Base-by-base conservation (phyloP, 2,329 filamentous ascomycete genomes). In the Diaporthe eres region DNA sequence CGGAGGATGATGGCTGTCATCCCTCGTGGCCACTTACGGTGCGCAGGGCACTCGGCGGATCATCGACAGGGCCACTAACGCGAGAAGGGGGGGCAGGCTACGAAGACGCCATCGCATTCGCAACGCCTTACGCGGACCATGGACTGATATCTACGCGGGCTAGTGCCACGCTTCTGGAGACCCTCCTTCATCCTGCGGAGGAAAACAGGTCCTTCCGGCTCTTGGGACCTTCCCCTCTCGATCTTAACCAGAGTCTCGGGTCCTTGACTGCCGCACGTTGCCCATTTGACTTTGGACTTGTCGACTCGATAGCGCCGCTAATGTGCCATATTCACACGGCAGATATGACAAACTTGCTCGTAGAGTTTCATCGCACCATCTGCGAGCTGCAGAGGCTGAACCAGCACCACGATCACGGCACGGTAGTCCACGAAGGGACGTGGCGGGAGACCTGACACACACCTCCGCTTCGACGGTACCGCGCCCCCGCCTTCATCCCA, bases 221-320 rank as follows among this genome's bases (percentile, higher is more conserved):
- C 65, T 65, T 73, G 71, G 60, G 44, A 61, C 67, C 49, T 76
- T 51, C 72, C 75, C 71, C 58, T 68, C 75, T 61, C 49, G 67
- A 65, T 42, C 72, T 44, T 25, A 72, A 31, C 72, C 75, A 76
- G 72, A 72, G 22, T 72, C 58, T 70, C 72, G 75, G 75, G 75
- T 75, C 60, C 15, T 68, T n/a, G 67, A n/a, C 47, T 49, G 47
- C 47, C 74, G 51, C 68, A 61, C 19, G 28, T 10, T 31, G 28
- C 19, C 6, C 22, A 51, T 42, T 28, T 65, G 34, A 17, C 49
- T 60, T 74, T 71, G 44, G n/a, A 28, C 34, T 55, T 15, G 55
- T 44, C 57, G 65, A 42, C 39, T 34, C 31, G 42, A 37, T 22
- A 51, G 67, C 51, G 39, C 25, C 12, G 65, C 39, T 53, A 67